phyloP scores from a whole-genome alignment of 306 rosid species.

The Acacia melanoxylon region DNA sequence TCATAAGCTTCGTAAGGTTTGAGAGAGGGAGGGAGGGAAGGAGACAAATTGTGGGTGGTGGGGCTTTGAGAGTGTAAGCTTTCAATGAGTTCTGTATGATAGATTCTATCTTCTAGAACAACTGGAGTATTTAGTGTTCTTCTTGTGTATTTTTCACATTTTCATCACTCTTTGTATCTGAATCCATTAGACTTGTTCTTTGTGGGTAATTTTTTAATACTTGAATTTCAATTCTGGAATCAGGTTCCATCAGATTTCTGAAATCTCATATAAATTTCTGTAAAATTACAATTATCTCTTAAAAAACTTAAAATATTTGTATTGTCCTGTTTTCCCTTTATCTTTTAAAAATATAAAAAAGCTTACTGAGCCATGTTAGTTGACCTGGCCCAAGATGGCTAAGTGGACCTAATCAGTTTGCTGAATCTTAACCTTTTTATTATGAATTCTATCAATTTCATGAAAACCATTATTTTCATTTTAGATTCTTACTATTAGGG shows the following conservation, averaged over 20 bases:
- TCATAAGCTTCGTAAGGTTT: neutral
- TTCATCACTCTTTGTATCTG: neutral
- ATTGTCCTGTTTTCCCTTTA: neutral
- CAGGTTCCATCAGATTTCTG: neutral
- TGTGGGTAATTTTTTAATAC: neutral
- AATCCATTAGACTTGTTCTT: neutral
- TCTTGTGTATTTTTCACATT: neutral
- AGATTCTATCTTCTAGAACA: neutral
- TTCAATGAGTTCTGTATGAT: neutral
- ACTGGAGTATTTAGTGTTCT: neutral
- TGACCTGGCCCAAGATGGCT: neutral
- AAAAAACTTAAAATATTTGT: no score
- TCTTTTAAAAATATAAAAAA: neutral
- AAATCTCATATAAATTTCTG: neutral
- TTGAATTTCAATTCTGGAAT: neutral
- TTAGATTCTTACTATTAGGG: neutral
- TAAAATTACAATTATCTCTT: neutral
- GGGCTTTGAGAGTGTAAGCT: neutral
- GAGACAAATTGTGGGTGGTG: neutral
- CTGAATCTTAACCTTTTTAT: neutral
- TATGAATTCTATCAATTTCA: neutral
- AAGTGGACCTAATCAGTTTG: neutral
- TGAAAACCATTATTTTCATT: neutral
- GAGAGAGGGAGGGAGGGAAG: neutral
- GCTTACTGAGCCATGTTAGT: neutral